These are phyloP conservation scores for Coemansia sp. DNA, from an alignment of 192 early-diverging fungal species.

Conservation along the genomic window DNA sequence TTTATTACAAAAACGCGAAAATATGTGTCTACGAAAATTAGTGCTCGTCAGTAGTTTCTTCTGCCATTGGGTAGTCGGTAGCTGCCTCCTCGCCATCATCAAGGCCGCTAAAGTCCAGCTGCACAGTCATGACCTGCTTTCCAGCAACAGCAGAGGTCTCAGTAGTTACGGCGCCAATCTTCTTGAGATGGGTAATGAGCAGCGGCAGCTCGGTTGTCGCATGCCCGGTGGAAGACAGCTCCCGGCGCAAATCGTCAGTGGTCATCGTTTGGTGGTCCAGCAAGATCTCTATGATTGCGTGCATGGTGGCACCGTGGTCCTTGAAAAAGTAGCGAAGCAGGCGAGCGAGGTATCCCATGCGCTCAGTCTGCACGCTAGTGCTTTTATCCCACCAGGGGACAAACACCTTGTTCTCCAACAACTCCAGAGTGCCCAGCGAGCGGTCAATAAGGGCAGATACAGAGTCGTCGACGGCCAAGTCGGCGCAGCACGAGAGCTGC, in stretches of 20 bases:
- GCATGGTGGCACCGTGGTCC: constrained; percentile 55
- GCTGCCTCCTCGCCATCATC: constrained; percentile 13
- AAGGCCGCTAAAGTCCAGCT: constrained; percentile 47
- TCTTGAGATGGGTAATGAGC: constrained; percentile 35
- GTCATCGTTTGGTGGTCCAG: constrained; percentile 45
- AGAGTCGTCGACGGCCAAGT: constrained; percentile 6
- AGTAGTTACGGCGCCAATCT: constrained; percentile 35
- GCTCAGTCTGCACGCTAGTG: constrained; percentile 26
- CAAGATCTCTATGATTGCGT: constrained; percentile 39
- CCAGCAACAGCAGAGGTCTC: constrained; percentile 30
- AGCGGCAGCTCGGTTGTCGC: constrained; percentile 39
- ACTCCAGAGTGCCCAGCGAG: constrained; percentile 20
- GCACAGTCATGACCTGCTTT: constrained; percentile 41
- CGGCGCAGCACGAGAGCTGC: constrained; percentile 17
- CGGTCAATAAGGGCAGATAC: constrained; percentile 14
- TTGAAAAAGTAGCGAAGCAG: constrained; percentile 53
- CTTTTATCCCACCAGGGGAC: constrained; percentile 52
- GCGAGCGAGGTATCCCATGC: constrained; percentile 29
- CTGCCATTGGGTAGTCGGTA: constrained; percentile 7
- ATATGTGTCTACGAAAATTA: not conserved
- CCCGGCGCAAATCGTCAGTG: constrained; percentile 43
- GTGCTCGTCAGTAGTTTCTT: not conserved
- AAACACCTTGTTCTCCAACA: constrained; percentile 52
- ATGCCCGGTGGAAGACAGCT: constrained; percentile 39
- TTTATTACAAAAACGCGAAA: not conserved